Conservation (phyloP, 2,329 filamentous ascomycete species). For the Ophiostoma perfectum region DNA sequence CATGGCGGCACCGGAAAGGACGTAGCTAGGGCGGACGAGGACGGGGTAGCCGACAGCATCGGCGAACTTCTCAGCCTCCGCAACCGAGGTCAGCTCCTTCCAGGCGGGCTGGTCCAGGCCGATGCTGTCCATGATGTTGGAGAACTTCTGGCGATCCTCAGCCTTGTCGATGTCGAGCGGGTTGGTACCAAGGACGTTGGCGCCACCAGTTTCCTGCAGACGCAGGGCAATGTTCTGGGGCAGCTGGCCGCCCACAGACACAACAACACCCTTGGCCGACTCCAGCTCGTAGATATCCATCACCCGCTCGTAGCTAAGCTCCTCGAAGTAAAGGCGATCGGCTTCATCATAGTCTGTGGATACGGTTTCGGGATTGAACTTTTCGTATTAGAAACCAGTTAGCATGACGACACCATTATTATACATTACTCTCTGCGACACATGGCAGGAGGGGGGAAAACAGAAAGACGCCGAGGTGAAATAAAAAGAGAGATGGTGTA, state of each 20-base stretch:
- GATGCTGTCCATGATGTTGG: constrained; percentile 92
- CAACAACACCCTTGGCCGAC: constrained; percentile 76
- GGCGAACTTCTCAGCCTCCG: constrained; percentile 83
- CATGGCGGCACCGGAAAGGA: constrained; percentile 97
- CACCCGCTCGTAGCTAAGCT: constrained; percentile 91
- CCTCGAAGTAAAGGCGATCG: constrained; percentile 92
- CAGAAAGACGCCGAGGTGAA: too few relatives aligned
- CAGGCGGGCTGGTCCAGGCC: constrained; percentile 95
- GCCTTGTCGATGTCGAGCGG: constrained; percentile 95
- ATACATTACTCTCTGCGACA: too few relatives aligned
- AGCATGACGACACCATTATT: too few relatives aligned
- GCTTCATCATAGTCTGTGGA: constrained; percentile 91
- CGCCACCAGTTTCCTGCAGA: constrained; percentile 83
- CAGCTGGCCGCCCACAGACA: constrained; percentile 91
- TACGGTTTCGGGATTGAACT: constrained; percentile 73
- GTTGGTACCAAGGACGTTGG: constrained; percentile 86
- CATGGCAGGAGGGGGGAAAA: too few relatives aligned
- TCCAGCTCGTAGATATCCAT: constrained; percentile 99
- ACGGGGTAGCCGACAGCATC: constrained; percentile 85
- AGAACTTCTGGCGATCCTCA: constrained; percentile 97
- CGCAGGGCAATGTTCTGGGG: constrained; percentile 96
- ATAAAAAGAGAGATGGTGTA: too few relatives aligned
- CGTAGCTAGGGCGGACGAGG: constrained; percentile 88
- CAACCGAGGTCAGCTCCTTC: constrained; percentile 90
- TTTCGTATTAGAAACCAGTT: too few relatives aligned